Conservation (phyloP, 148 eudicot genomes). For the Camellia japonica region DNA sequence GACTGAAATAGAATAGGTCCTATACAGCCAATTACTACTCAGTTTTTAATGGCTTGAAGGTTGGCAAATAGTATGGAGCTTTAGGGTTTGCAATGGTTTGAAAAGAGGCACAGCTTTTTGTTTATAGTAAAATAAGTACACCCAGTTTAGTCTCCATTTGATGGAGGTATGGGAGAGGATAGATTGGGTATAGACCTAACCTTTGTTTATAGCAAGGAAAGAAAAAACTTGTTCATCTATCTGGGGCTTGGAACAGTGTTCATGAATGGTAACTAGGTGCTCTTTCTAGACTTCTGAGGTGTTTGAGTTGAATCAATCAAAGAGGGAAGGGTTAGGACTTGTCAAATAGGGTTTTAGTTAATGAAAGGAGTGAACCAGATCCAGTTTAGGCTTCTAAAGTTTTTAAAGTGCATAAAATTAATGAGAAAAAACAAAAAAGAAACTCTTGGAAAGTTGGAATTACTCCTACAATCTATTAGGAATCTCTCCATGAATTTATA, state of each 20-base stretch:
- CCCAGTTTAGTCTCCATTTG: no score
- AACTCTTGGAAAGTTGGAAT: not conserved
- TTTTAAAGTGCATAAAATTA: not conserved
- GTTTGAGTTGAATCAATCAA: not conserved
- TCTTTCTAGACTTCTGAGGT: not conserved
- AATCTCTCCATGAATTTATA: not conserved
- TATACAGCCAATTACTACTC: not conserved
- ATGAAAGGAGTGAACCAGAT: not conserved
- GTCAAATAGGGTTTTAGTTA: not conserved
- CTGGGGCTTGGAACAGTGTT: not conserved
- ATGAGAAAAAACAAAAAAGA: not conserved
- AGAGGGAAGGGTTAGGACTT: no score
- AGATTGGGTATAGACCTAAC: no score
- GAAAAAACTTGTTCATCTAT: not conserved
- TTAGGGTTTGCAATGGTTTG: not conserved
- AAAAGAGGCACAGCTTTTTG: no score
- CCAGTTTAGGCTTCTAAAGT: not conserved
- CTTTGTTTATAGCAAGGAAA: not conserved
- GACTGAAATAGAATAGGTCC: not conserved
- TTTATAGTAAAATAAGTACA: no score
- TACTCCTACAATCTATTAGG: not conserved
- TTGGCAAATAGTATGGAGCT: not conserved
- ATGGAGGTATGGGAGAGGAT: no score
- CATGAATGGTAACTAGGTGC: not conserved
- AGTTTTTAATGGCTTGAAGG: not conserved